A percentile compares a stretch with the other conserved stretches of the same genome.
phyloP scores from a whole-genome alignment of 2,329 filamentous ascomycete species.

The Rosellinia necatrix region DNA sequence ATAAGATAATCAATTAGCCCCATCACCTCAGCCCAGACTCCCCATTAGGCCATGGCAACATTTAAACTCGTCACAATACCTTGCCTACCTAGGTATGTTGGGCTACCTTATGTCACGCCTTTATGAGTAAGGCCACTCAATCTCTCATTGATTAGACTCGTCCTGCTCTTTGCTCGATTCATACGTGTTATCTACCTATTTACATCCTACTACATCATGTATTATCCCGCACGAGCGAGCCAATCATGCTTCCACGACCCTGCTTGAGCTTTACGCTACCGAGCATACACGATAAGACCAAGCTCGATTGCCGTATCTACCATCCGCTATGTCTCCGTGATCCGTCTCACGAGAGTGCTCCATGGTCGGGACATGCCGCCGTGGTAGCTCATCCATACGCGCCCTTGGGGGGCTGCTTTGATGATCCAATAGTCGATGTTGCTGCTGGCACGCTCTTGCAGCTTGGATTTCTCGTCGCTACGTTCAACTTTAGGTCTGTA shows the following conservation, averaged over 20 bases:
- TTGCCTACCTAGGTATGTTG: too few relatives aligned
- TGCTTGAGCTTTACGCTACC: slow-evolving; percentile 76
- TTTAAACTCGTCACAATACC: background rate
- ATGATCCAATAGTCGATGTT: slow-evolving; percentile 78
- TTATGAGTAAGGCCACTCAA: too few relatives aligned
- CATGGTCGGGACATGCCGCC: slow-evolving; percentile 56
- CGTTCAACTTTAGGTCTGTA: slow-evolving; percentile 82
- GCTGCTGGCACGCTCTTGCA: slow-evolving; percentile 68
- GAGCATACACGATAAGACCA: slow-evolving; percentile 77
- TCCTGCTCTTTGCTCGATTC: background rate
- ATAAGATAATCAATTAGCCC: too few relatives aligned
- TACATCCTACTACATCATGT: slow-evolving; percentile 21
- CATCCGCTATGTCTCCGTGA: slow-evolving; percentile 59
- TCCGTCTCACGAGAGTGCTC: slow-evolving; percentile 35
- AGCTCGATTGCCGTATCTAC: slow-evolving; percentile 82
- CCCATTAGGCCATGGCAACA: background rate
- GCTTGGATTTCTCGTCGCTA: slow-evolving; percentile 75
- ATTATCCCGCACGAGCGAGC: background rate
- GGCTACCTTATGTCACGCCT: too few relatives aligned
- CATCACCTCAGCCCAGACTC: too few relatives aligned
- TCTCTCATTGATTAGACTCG: background rate
- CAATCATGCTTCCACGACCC: slow-evolving; percentile 59
- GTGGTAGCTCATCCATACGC: slow-evolving; percentile 87
- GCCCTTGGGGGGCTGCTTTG: slow-evolving; percentile 80
- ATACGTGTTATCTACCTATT: background rate